Base-by-base conservation (phyloP, 495 filamentous ascomycete species). In the Hypoxylon cercidicola region DNA sequence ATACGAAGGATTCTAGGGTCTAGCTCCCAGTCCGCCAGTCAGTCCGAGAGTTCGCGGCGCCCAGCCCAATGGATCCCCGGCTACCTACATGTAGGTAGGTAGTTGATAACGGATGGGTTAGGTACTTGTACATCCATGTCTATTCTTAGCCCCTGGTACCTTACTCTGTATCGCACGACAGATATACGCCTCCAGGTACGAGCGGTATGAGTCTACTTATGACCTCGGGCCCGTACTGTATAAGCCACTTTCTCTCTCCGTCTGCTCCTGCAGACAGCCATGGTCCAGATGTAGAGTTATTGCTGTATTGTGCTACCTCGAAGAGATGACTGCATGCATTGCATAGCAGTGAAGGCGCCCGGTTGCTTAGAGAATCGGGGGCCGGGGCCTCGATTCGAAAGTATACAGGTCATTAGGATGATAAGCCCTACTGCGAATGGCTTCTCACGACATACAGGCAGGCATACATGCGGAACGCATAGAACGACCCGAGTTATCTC, bases 251-350 rank as follows among this genome's bases (percentile, higher is more conserved):
- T 35, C 44, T 55, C 48, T 59, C 50, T 60, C 41, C 55, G 44
- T 60, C 41, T 48, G 34, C 50, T 44, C 34, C 2, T 23, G 44
- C 11, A 55, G 30, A 46, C 35, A 55, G 30, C 30, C 54, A 55
- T 57, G 44, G 62, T 58, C 64, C 50, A 23, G 59, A 63, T 68
- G 35, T 28, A 68, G 59, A 32, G 16, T 13, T 53, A 60, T 63
- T 15, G n/a, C 15, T 43, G 20, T 16, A 43, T 43, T 11, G 16
- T 18, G 55, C 59, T 63, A 68, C 65, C 56, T 56, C 44, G 60
- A 46, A 52, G 55, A 57, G 55, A 68, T 68, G 65, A 68, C 65
- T 68, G 64, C 64, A 68, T 63, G 61, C 60, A 51, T 63, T 45
- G 52, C 32, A 61, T 15, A 40, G 48, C 23, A 35, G 37, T 44